Base-by-base conservation (phyloP, 495 filamentous ascomycete species). In the Astrothelium macrocarpum region DNA sequence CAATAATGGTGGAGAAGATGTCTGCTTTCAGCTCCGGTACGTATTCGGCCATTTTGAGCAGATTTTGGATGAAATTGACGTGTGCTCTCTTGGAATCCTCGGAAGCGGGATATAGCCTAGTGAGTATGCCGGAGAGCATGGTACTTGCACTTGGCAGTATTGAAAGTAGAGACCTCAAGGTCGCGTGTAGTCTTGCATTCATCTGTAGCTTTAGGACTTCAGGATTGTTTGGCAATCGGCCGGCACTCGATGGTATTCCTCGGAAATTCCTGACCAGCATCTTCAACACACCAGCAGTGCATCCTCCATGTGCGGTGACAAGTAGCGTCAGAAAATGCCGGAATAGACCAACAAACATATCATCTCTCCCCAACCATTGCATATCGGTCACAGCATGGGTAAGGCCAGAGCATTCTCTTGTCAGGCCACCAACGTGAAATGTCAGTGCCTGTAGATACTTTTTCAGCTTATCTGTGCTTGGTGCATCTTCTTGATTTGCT, bases 301-400 rank as follows among this genome's bases (percentile, higher is more conserved):
- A 89, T 1, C 81, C 79, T 9, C 84, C 84, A 69, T 96, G 90
- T 0, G 90, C 86, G 43, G 89, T 92, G 16, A 89, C 81, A 46
- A 99, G 77, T 66, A 86, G 88, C 32, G 87, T 89, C 31, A 97
- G 72, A 59, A 97, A 89, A 60, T 89, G 82, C 58, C 88, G 83
- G 74, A 88, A 97, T 1, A 89, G 79, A 64, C 84, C 84, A 43
- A 91, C 81, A 74, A 95, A 97, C 2, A 80, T 76, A 63, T 91
- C 86, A 69, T 93, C 89, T 59, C 91, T 82, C 11, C 88, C 90
- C 46, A 96, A 81, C 94, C 94, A 99, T 42, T 85, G 78, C 72
- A 85, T 89, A 64, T 82, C 77, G 34, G 97, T 75, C 11, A 95
- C 78, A 26, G 85, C 85, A 65, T 83, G 78, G 42, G 96, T 84